phyloP scores from a whole-genome alignment of 352 stramenopile genomes.

The Pythium plurisporium region DNA sequence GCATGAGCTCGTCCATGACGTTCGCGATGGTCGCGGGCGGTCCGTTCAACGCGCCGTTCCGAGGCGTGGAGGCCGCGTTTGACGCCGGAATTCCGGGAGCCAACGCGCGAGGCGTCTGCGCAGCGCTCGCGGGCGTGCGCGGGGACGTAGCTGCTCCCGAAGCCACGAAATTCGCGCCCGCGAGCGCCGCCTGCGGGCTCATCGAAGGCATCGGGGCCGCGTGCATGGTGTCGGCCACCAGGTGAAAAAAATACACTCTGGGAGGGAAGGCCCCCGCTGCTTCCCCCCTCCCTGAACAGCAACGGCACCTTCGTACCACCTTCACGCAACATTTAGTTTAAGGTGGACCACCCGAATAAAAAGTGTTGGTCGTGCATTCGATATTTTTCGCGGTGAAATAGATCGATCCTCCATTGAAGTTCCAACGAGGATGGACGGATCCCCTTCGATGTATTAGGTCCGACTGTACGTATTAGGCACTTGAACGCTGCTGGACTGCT shows the following conservation, averaged over 20 bases:
- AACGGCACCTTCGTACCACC: constrained; percentile 11
- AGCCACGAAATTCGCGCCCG: constrained; percentile 1
- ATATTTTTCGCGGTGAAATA: neutral
- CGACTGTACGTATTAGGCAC: too few species aligned
- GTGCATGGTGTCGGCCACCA: constrained; percentile 9
- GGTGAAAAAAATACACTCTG: too few species aligned
- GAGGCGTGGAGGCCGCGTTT: neutral
- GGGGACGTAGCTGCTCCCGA: neutral
- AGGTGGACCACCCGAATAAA: neutral
- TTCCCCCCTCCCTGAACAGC: neutral
- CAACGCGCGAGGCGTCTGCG: neutral
- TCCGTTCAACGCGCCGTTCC: neutral
- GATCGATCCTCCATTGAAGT: neutral
- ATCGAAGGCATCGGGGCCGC: constrained; percentile 11
- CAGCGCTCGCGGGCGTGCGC: neutral
- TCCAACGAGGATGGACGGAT: too few species aligned
- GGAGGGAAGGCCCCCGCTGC: neutral
- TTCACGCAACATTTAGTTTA: neutral
- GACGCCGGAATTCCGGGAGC: neutral
- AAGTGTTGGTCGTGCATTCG: neutral
- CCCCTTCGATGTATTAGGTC: too few species aligned
- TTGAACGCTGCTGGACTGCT: too few species aligned
- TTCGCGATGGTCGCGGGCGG: constrained; percentile 11
- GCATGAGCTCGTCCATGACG: constrained; percentile 63
- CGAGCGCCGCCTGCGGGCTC: neutral